These are phyloP conservation scores for Russula dissimulans DNA, from an alignment of 768 basidiomycete genomes.

Conservation along the genomic window DNA sequence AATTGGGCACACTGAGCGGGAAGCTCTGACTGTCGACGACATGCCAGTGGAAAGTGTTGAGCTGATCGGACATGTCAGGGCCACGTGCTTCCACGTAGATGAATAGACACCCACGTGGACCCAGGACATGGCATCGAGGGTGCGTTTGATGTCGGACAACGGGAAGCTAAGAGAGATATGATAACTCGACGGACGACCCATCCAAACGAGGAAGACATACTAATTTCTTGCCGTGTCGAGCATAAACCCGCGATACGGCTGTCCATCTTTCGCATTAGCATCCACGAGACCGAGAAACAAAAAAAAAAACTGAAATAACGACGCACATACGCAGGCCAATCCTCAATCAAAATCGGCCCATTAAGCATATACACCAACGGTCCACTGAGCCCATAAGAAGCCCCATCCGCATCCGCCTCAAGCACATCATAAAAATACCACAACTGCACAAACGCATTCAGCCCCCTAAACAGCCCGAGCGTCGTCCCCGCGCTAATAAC, in stretches of 20 bases:
- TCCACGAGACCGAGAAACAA: no score
- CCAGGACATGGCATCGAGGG: conserved; percentile 7
- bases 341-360: conserved; percentile 35
- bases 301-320: neutral
- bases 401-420: no score
- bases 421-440: conserved; percentile 31
- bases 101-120: conserved; percentile 15
- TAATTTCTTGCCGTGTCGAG: conserved; percentile 74
- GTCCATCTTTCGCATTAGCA: neutral
- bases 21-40: conserved; percentile 44
- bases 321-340: conserved; percentile 41
- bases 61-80: conserved; percentile 21
- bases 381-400: neutral
- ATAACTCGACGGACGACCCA: neutral
- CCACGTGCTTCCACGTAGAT: neutral
- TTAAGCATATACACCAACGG: conserved; percentile 30
- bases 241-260: conserved; percentile 73
- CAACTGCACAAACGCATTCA: conserved; percentile 48
- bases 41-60: conserved; percentile 43
- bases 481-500: conserved; percentile 36
- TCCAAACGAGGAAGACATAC: conserved; percentile 21
- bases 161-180: neutral
- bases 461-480: conserved; percentile 42
- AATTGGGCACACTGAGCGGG: conserved; percentile 34
- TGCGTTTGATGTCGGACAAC: conserved; percentile 5